phyloP scores from a whole-genome alignment of 75 land plant species.

The Isoetes taiwanensis region DNA sequence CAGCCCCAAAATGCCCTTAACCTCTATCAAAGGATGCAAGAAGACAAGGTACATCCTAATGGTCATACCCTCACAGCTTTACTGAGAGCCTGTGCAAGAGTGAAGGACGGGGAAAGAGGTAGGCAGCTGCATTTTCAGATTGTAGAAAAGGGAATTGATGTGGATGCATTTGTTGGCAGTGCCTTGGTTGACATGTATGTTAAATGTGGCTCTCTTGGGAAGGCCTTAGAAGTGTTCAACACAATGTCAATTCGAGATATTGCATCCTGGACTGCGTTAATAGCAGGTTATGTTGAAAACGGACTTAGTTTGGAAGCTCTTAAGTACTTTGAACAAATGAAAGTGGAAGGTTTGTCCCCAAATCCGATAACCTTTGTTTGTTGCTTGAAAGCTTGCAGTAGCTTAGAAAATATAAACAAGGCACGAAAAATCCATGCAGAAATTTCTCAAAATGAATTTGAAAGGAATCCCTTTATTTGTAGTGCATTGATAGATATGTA shows the following conservation, averaged over 20 bases:
- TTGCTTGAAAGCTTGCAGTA: constrained; percentile 1
- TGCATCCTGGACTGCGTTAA: constrained; percentile 2
- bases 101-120: constrained; percentile 20
- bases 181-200: neutral
- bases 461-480: constrained; percentile 21
- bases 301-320: neutral
- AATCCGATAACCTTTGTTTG: too few relatives aligned
- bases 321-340: too few relatives aligned
- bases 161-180: neutral
- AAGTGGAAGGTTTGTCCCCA: too few relatives aligned
- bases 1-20: constrained; percentile 18
- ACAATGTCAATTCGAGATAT: neutral
- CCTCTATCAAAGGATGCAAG: constrained; percentile 25
- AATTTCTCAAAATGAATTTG: too few relatives aligned
- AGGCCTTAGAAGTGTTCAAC: neutral
- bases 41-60: constrained; percentile 1
- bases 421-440: neutral
- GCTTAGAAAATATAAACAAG: too few relatives aligned
- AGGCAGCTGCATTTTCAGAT: neutral
- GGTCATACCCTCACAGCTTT: constrained; percentile 27
- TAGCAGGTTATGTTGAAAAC: constrained; percentile 3
- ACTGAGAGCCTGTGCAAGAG: constrained; percentile 40
- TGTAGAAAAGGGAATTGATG: neutral
- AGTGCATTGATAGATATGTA: constrained; percentile 34
- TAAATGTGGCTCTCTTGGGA: neutral